Conservation (phyloP, 495 filamentous ascomycete genomes). For the Penicillium dipodomyicola region DNA sequence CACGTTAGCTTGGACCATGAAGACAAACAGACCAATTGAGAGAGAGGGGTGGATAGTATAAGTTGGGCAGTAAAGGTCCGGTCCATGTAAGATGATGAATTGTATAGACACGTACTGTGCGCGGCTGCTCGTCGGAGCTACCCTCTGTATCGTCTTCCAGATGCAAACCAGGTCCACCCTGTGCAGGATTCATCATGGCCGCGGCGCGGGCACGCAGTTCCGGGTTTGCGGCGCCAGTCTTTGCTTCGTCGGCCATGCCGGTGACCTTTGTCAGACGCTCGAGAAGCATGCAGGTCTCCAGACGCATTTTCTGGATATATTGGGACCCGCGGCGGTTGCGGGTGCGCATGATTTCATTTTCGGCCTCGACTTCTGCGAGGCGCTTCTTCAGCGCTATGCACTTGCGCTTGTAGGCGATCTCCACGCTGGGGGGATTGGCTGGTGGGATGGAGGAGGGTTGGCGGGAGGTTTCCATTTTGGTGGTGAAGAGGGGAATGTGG, state of each 20-base stretch:
- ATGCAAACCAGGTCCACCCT: slow-evolving; percentile 25
- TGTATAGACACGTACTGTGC: slow-evolving; percentile 35
- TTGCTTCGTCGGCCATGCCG: slow-evolving; percentile 59
- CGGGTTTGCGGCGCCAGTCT: slow-evolving; percentile 33
- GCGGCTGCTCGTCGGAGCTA: slow-evolving; percentile 49
- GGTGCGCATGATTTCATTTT: slow-evolving; percentile 74
- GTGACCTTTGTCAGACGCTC: slow-evolving; percentile 84
- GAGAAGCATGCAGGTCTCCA: slow-evolving; percentile 86
- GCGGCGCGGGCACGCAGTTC: slow-evolving; percentile 38
- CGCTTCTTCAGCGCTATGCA: slow-evolving; percentile 93
- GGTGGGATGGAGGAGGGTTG: slow-evolving; percentile 26
- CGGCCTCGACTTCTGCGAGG: slow-evolving; percentile 82
- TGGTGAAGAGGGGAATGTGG: neutral
- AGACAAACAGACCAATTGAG: neutral
- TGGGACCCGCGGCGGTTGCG: slow-evolving; percentile 78
- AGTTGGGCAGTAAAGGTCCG: neutral
- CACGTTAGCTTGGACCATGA: slow-evolving; percentile 6
- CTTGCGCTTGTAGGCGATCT: slow-evolving; percentile 94
- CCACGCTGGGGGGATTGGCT: slow-evolving; percentile 77
- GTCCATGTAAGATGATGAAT: neutral
- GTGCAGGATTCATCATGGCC: slow-evolving; percentile 34
- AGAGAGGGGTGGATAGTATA: neutral
- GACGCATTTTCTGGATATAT: slow-evolving; percentile 83
- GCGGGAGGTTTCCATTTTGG: slow-evolving; percentile 33
- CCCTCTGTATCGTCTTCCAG: slow-evolving; percentile 50